Conservation (phyloP, 257 asterid species). For the Petunia secreta region DNA sequence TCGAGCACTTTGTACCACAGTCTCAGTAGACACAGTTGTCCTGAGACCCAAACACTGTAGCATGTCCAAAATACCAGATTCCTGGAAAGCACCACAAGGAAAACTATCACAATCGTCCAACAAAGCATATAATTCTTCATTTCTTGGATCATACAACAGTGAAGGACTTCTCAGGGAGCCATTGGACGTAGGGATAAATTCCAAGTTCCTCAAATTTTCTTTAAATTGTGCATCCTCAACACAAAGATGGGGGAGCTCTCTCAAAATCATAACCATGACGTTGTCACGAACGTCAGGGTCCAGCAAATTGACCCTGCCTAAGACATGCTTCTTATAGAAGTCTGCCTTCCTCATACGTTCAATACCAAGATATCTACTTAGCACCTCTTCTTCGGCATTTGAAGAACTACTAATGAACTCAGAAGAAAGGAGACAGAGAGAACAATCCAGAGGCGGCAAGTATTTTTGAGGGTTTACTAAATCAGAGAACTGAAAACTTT, state of each 20-base stretch:
- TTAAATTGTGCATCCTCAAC: conserved; percentile 68
- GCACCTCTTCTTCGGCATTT: conserved; percentile 74
- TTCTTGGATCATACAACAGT: conserved; percentile 81
- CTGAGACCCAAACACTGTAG: conserved; percentile 90
- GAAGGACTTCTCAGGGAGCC: conserved; percentile 73
- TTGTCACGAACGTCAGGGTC: conserved; percentile 65
- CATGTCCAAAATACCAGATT: conserved; percentile 72
- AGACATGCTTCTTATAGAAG: conserved; percentile 66
- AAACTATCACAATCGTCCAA: conserved; percentile 83
- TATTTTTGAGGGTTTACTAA: conserved; percentile 74
- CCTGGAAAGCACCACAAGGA: conserved; percentile 70
- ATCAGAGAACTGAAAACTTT: conserved; percentile 65
- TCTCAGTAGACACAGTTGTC: conserved; percentile 75
- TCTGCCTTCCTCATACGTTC: conserved; percentile 78
- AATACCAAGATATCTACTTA: conserved; percentile 68
- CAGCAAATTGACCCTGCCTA: conserved; percentile 56
- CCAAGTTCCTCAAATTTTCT: conserved; percentile 64
- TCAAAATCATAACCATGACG: conserved; percentile 78
- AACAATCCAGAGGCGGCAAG: conserved; percentile 78
- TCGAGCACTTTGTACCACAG: conserved; percentile 83
- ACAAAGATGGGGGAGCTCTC: conserved; percentile 84
- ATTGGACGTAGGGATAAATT: conserved; percentile 69
- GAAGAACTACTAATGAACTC: conserved; percentile 64
- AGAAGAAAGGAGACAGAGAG: conserved; percentile 60
- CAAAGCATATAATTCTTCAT: conserved; percentile 82